Evolutionary conservation across 2,329 filamentous ascomycete genomes (phyloP), one percentile per base, ranked within the genome.

Genomic region (Fusarium pilosicola): DNA sequence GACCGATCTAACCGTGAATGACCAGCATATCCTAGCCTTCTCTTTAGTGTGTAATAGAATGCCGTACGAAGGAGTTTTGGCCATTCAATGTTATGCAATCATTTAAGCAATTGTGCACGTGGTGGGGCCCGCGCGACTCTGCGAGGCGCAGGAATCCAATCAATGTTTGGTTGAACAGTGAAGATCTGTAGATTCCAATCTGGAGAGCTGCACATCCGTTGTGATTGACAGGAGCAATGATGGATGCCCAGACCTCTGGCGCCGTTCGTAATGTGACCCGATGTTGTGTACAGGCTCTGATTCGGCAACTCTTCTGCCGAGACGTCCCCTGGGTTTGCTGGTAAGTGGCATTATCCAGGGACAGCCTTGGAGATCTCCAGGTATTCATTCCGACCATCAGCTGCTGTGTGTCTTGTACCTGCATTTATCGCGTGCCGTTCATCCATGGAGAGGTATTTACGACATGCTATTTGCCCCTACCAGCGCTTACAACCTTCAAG

Each of bases 101-200:
- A 28, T 51, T 55, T 38, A 28, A 20, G 60, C 39, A 63, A 44
- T 32, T 60, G 57, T 61, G 63, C 56, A 62, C 60, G 48, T 62
- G 51, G 72, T 73, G 68, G 70, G 68, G 61, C 39, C 36, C 64
- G 46, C 61, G 46, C 68, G 66, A 75, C 70, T 63, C 55, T 48
- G 39, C 52, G 42, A 64, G 61, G 59, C 44, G 54, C 44, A 65
- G 68, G 63, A 76, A 74, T 74, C 69, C 71, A 76, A 77, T 76
- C 58, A 68, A 69, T 71, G 48, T 30, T 30, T 45, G 55, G 58
- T 61, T 62, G 55, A 28, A 61, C 24, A 51, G 39, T 74, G 72
- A 70, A 66, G 72, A 74, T 74, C 71, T 68, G 68, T 71, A 74
- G 71, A 74, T 74, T 62, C 60, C 60, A 74, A 74, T 74, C 56